These are phyloP conservation scores for Nemania diffusa DNA, from an alignment of 2,329 filamentous ascomycete species.

Conservation along the genomic window DNA sequence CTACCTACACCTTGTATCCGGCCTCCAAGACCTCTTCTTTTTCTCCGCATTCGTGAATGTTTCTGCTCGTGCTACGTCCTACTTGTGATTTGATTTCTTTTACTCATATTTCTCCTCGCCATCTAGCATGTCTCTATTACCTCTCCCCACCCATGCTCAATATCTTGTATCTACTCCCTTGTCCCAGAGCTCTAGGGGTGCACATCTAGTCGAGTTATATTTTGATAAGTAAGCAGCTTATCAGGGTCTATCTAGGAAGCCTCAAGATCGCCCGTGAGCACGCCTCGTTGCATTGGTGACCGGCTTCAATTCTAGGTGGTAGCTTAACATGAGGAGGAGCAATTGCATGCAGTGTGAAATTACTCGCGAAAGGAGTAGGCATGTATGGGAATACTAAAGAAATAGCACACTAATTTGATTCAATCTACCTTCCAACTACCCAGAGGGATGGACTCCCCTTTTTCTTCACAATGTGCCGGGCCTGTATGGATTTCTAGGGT, in stretches of 20 bases:
- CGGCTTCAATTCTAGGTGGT: neutral
- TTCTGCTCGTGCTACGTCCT: neutral
- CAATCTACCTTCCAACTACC: neutral
- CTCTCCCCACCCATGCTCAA: too few species aligned
- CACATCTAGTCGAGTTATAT: neutral
- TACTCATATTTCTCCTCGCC: neutral
- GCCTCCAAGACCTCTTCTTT: neutral
- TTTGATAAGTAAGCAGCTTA: neutral
- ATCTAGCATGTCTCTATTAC: neutral
- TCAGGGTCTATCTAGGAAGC: neutral
- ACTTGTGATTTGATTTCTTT: neutral
- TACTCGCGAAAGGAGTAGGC: neutral
- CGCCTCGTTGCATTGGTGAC: neutral
- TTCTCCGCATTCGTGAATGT: neutral
- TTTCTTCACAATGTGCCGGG: neutral
- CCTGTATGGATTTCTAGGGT: neutral
- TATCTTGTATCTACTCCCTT: too few species aligned
- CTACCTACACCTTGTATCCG: slow-evolving; percentile 14
- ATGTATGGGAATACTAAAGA: neutral
- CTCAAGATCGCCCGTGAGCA: neutral
- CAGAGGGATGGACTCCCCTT: neutral
- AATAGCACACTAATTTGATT: neutral
- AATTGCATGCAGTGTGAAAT: neutral
- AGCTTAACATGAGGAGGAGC: neutral
- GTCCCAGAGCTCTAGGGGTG: too few species aligned